Evolutionary conservation across 768 basidiomycete genomes (phyloP).

Genomic region (Phylloporus sp.): DNA sequence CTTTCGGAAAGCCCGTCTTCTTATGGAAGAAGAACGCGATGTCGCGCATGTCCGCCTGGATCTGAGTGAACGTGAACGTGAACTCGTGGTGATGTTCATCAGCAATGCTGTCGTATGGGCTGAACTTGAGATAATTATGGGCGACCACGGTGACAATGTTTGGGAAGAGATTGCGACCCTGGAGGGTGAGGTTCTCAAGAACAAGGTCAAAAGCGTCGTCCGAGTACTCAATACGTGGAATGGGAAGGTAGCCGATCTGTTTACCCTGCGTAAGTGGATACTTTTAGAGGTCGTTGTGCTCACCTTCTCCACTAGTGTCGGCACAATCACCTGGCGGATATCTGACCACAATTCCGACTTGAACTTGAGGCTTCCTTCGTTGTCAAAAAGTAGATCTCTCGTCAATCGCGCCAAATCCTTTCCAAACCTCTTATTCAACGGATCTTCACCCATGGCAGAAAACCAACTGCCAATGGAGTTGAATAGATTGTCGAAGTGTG

Average conservation of each 20-base stretch:
- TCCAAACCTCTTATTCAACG: constrained; percentile 75
- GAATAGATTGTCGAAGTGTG: constrained; percentile 80
- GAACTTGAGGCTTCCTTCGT: constrained; percentile 81
- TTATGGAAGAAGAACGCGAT: constrained; percentile 88
- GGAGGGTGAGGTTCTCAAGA: constrained; percentile 88
- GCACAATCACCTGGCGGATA: constrained; percentile 77
- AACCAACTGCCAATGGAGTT: constrained; percentile 74
- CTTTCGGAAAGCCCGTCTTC: constrained; percentile 79
- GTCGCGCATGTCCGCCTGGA: constrained; percentile 92
- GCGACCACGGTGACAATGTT: constrained; percentile 71
- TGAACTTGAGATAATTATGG: constrained; percentile 81
- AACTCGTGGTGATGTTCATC: constrained; percentile 72
- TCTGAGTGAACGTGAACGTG: constrained; percentile 72
- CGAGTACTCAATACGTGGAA: constrained; percentile 92
- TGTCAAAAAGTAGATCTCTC: constrained; percentile 72
- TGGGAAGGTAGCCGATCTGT: constrained; percentile 77
- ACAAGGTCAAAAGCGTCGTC: constrained; percentile 85
- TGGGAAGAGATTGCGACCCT: constrained; percentile 87
- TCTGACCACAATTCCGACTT: constrained; percentile 90
- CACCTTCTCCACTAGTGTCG: constrained; percentile 72
- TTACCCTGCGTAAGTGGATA: background rate
- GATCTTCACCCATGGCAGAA: constrained; percentile 79
- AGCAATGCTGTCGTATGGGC: constrained; percentile 56
- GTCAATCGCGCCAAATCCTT: constrained; percentile 81
- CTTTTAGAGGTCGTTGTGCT: constrained; percentile 11